Evolutionary conservation across 2,329 filamentous ascomycete genomes (phyloP), one percentile per base, ranked within the genome.

Genomic region (Albifimbria verrucaria): DNA sequence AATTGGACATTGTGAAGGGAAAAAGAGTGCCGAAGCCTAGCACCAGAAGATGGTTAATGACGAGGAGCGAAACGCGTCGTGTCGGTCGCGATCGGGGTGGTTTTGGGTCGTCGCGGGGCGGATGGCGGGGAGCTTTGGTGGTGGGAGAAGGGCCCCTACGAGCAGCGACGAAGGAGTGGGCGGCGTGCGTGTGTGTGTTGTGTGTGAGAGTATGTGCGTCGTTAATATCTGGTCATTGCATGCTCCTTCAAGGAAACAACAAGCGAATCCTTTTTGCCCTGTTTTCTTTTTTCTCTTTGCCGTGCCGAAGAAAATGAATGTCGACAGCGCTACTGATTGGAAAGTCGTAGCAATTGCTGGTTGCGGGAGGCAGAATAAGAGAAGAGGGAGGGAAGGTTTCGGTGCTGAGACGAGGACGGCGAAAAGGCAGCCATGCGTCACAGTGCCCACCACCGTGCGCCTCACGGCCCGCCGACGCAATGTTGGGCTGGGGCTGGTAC

Each of bases 1-100:
- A 55, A 61, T 68, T 70, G 57, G 72, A 69, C 72, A 73, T 71
- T 61, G 57, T 66, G 10, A 12, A 60, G n/a, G n/a, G n/a, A 11
- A 4, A 60, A 60, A 0, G 54, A 57, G 11, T 54, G 56, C 1
- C 58, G 11, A 15, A 59, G 22, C 22, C 22, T 44, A 21, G 18
- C 20, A 44, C 18, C 4, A 44, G 18, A 23, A 44, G 12, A 44
- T 44, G 17, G 22, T 21, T 20, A 44, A 44, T 44, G 6, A 12
- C 17, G 18, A 21, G 22, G 15, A 9, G 20, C 24, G 10, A 18
- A 39, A 39, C n/a, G 28, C 25, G 25, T n/a, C 28, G 47, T 32
- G 5, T 44, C 18, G 22, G 18, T 44, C 18, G 18, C 18, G 18
- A 23, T 44, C 15, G 42, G 22, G 7, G 42, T 12, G 42, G 46